phyloP scores from a whole-genome alignment of 2,329 filamentous ascomycete genomes.

The Nannizziopsis arthrosporioides region DNA sequence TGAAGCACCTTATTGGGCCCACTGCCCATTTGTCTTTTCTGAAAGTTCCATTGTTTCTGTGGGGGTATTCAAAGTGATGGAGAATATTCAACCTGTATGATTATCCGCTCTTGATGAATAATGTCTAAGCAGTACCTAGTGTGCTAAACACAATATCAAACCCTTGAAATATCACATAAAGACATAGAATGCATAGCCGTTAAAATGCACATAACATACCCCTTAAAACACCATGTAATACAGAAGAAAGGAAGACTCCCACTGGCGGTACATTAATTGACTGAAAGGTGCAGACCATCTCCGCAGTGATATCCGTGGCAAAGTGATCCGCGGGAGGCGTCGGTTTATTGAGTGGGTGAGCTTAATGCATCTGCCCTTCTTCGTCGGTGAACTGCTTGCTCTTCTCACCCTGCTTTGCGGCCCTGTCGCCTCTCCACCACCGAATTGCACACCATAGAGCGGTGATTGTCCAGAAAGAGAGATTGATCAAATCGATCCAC shows the following conservation, averaged over 20 bases:
- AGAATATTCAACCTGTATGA: no score
- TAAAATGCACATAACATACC: neutral
- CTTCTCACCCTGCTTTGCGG: conserved; percentile 13
- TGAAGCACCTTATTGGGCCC: no score
- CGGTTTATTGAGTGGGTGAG: neutral
- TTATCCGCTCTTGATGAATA: no score
- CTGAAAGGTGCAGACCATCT: no score
- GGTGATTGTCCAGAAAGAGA: conserved; percentile 63
- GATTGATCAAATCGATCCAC: conserved; percentile 66
- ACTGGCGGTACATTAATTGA: no score
- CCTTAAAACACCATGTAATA: neutral
- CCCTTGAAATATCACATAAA: neutral
- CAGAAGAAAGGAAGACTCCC: neutral
- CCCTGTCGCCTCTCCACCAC: conserved; percentile 24
- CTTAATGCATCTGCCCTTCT: conserved; percentile 8
- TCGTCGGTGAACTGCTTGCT: conserved; percentile 14
- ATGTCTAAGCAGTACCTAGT: no score
- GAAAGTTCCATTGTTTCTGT: no score
- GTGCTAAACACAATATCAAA: no score
- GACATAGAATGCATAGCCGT: neutral
- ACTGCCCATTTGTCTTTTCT: no score
- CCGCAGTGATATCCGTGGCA: no score
- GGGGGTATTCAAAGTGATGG: no score
- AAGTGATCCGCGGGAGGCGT: no score
- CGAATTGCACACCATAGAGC: conserved; percentile 32